phyloP scores from a whole-genome alignment of 176 grass and related monocot species.

The maize (Zea mays) region Zm-B73-REFERENCE-NAM-5.0 NC_050100.1:1402001-1402500 shows the following conservation, averaged over 20 bases:
- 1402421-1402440: too few relatives aligned
- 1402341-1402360: constrained; percentile 32
- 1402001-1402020: too few relatives aligned
- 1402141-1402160: constrained; percentile 28
- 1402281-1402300: constrained; percentile 61
- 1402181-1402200: constrained; percentile 43
- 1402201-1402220: constrained; percentile 69
- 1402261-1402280: constrained; percentile 37
- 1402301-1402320: constrained; percentile 63
- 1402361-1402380: background rate
- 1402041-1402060: too few relatives aligned
- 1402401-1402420: too few relatives aligned
- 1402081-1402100: too few relatives aligned
- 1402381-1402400: too few relatives aligned
- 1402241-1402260: background rate
- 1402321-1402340: constrained; percentile 68
- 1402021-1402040: too few relatives aligned
- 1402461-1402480: too few relatives aligned
- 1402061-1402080: too few relatives aligned
- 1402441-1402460: constrained; percentile 5
- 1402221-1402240: constrained; percentile 42
- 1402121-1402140: constrained; percentile 35
- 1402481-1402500: too few relatives aligned
- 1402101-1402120: too few relatives aligned
- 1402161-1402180: constrained; percentile 19